Percentiles rank a stretch among this genome's conserved stretches.
These are phyloP conservation scores for Zopfia rhizophila DNA, from an alignment of 2,329 filamentous ascomycete genomes.

Conservation along the genomic window DNA sequence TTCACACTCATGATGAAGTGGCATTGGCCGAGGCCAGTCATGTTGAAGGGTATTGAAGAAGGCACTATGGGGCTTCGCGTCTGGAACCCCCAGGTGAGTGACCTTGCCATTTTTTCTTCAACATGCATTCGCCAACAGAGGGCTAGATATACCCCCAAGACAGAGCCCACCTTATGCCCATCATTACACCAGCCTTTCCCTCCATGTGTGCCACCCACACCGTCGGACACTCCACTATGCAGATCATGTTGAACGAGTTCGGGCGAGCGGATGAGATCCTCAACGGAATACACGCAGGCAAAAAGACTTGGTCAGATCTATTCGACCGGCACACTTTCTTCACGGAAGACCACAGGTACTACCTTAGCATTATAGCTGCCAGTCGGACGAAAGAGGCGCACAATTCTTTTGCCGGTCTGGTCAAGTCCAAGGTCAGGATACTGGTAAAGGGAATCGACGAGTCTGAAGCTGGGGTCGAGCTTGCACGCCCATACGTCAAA, in stretches of 20 bases:
- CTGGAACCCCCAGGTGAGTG: slow-evolving; percentile 87
- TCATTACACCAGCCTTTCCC: slow-evolving; percentile 97
- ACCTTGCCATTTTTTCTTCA: background rate
- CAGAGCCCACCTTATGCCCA: slow-evolving; percentile 91
- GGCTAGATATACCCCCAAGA: slow-evolving; percentile 79
- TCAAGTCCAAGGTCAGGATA: slow-evolving; percentile 91
- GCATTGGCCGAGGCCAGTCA: slow-evolving; percentile 93
- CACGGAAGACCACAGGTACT: slow-evolving; percentile 92
- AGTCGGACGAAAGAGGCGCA: slow-evolving; percentile 86
- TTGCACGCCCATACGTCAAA: slow-evolving; percentile 93
- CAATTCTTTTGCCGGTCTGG: slow-evolving; percentile 87
- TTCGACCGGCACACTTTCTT: slow-evolving; percentile 95
- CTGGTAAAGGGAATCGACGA: slow-evolving; percentile 85
- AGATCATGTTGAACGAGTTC: slow-evolving; percentile 85
- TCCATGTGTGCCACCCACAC: slow-evolving; percentile 99
- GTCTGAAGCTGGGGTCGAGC: slow-evolving; percentile 76
- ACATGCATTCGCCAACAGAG: slow-evolving; percentile 25
- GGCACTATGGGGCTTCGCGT: slow-evolving; percentile 83
- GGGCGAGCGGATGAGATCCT: slow-evolving; percentile 80
- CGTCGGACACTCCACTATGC: slow-evolving; percentile 85
- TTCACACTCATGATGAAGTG: slow-evolving; percentile 91
- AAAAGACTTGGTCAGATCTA: slow-evolving; percentile 83
- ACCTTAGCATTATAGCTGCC: slow-evolving; percentile 85
- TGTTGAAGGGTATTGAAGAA: slow-evolving; percentile 87
- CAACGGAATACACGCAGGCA: slow-evolving; percentile 80